Conservation (phyloP, 1,284 basidiomycete genomes). For the Trametes hirsuta region DNA sequence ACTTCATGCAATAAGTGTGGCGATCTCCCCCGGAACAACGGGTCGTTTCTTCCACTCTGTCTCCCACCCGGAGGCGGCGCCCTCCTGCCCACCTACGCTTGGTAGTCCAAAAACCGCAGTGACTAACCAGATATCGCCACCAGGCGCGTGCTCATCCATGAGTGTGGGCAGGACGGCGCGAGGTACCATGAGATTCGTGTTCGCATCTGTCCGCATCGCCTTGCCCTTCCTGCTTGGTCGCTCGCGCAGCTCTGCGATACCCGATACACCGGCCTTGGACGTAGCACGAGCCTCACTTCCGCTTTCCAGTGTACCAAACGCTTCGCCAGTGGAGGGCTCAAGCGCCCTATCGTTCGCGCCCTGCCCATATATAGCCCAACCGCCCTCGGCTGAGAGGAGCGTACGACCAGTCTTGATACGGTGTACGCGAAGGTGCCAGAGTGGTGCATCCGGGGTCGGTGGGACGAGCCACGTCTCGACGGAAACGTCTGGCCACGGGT, state of each 20-base stretch:
- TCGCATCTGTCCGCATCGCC: slow-evolving; percentile 71
- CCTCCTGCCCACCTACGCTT: slow-evolving; percentile 40
- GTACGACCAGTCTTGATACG: slow-evolving; percentile 55
- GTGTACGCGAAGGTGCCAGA: slow-evolving; percentile 75
- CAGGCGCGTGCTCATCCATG: slow-evolving; percentile 48
- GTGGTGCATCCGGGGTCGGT: slow-evolving; percentile 54
- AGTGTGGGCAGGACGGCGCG: slow-evolving; percentile 71
- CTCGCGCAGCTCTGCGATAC: slow-evolving; percentile 54
- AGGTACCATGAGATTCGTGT: slow-evolving; percentile 72
- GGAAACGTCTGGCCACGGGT: slow-evolving; percentile 71
- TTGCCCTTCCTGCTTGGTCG: slow-evolving; percentile 40
- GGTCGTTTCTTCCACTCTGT: slow-evolving; percentile 58
- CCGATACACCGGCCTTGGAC: slow-evolving; percentile 65
- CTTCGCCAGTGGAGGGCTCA: slow-evolving; percentile 44
- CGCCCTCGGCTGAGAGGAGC: slow-evolving; percentile 67
- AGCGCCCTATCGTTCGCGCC: slow-evolving; percentile 63
- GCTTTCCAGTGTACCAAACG: slow-evolving; percentile 50
- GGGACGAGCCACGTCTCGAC: slow-evolving; percentile 80
- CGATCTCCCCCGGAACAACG: slow-evolving; percentile 48
- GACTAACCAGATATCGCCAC: slow-evolving; percentile 58
- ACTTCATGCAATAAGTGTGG: slow-evolving; percentile 30
- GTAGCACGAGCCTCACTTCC: slow-evolving; percentile 53
- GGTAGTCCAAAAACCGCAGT: slow-evolving; percentile 73
- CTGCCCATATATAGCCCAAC: slow-evolving; percentile 75
- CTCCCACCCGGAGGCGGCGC: slow-evolving; percentile 51